Evolutionary conservation across 2,329 filamentous ascomycete genomes (phyloP).

Genomic region (Aciculosporium take): DNA sequence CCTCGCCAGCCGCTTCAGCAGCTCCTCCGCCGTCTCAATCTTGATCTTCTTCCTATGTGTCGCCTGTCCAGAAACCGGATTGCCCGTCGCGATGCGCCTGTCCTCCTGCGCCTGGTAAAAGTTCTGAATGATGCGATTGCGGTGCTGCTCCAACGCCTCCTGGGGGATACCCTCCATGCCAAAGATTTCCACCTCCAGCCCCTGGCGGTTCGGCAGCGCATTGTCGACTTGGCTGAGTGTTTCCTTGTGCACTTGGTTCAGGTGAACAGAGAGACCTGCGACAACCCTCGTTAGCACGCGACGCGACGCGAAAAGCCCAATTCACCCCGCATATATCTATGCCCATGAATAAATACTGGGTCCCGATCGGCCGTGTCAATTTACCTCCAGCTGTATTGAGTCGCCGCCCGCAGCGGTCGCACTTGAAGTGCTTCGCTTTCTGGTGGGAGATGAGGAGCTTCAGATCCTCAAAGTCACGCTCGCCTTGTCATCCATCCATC

Average conservation of each 20-base stretch:
- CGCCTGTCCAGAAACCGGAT: conserved; percentile 55
- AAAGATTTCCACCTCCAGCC: conserved; percentile 88
- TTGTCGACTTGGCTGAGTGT: conserved; percentile 79
- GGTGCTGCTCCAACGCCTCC: conserved; percentile 69
- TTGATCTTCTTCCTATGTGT: conserved; percentile 54
- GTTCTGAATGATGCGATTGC: conserved; percentile 70
- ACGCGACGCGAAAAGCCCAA: too few species aligned
- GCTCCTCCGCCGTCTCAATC: conserved; percentile 59
- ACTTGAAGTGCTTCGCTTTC: conserved; percentile 99
- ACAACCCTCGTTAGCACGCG: too few species aligned
- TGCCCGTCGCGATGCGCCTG: conserved; percentile 67
- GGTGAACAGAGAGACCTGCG: conserved; percentile 91
- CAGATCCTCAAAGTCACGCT: conserved; percentile 93
- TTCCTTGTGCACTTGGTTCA: conserved; percentile 98
- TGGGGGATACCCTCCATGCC: conserved; percentile 95
- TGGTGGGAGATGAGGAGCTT: conserved; percentile 96
- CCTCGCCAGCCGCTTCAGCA: conserved; percentile 68
- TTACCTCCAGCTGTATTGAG: conserved; percentile 89
- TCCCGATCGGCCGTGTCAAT: too few species aligned
- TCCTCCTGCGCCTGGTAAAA: conserved; percentile 80
- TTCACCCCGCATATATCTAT: too few species aligned
- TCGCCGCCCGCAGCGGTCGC: conserved; percentile 73
- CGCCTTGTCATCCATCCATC: conserved; percentile 40
- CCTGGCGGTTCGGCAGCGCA: conserved; percentile 72
- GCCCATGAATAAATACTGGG: not conserved